These are phyloP conservation scores for Ganoderma sinense DNA, from an alignment of 1,284 basidiomycete genomes.

Conservation along the genomic window DNA sequence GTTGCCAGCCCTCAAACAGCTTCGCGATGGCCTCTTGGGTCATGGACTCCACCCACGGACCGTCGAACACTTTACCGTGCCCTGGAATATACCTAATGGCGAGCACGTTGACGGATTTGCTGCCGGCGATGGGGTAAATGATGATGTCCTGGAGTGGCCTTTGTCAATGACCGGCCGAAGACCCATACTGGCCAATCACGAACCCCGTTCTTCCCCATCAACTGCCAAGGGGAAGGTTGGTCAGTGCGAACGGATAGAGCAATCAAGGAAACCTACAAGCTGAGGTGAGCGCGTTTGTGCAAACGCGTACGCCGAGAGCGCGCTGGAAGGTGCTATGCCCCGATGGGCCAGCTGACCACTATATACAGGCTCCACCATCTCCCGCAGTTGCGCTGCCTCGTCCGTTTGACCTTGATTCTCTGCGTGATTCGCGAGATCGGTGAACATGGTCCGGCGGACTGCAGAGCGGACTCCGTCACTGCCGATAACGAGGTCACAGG, in stretches of 20 bases:
- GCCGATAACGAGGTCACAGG: constrained; percentile 58
- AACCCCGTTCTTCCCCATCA: constrained; percentile 12
- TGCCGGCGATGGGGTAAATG: constrained; percentile 19
- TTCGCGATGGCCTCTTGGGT: constrained; percentile 29
- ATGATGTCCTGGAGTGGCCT: not conserved
- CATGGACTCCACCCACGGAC: constrained; percentile 33
- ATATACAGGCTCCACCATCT: not conserved
- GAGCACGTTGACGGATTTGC: constrained; percentile 34
- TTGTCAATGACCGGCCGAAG: not conserved
- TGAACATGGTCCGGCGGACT: constrained; percentile 35
- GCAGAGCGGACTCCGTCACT: constrained; percentile 58
- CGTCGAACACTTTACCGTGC: constrained; percentile 28
- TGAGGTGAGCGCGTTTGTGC: not conserved
- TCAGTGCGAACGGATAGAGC: not conserved
- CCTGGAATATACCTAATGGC: constrained; percentile 29
- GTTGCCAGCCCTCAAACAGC: constrained; percentile 35
- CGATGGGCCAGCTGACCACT: constrained; percentile 10
- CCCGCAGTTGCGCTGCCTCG: constrained; percentile 3
- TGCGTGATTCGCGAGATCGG: constrained; percentile 19
- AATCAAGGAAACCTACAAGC: not conserved
- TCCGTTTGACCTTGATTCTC: constrained; percentile 25
- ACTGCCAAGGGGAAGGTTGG: not conserved
- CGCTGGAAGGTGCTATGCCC: not conserved
- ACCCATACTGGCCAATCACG: not conserved
- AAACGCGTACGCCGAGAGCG: not conserved